Evolutionary conservation across 441 rosid species (phyloP).

Genomic region (Oxalis stricta): DNA sequence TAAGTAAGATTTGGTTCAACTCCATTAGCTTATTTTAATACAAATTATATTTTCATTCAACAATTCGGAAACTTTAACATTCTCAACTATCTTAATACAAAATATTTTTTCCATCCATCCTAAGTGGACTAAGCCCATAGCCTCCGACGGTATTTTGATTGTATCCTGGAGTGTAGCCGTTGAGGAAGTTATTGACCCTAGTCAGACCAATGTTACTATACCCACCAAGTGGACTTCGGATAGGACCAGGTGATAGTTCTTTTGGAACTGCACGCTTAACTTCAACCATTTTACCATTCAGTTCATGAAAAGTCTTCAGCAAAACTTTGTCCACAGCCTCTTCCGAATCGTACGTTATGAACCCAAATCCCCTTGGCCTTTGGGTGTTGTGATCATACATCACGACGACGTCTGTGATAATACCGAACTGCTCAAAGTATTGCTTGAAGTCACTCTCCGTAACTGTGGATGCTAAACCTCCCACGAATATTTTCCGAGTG

Average conservation of each 20-base stretch:
- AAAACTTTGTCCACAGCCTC: constrained; percentile 83
- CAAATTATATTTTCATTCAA: too few species aligned
- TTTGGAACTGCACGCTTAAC: constrained; percentile 88
- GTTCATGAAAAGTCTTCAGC: constrained; percentile 77
- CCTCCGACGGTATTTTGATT: constrained; percentile 62
- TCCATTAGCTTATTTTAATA: too few species aligned
- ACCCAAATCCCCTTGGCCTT: constrained; percentile 98
- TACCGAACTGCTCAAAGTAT: constrained; percentile 87
- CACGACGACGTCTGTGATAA: constrained; percentile 80
- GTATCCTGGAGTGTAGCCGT: constrained; percentile 81
- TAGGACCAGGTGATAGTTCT: constrained; percentile 79
- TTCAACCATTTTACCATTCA: constrained; percentile 87
- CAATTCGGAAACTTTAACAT: too few species aligned
- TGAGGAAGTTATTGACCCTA: constrained; percentile 61
- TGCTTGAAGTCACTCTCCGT: constrained; percentile 79
- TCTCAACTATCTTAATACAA: too few species aligned
- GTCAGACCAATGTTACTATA: constrained; percentile 61
- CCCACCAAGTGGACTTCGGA: constrained; percentile 71
- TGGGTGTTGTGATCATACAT: constrained; percentile 97
- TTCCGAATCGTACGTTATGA: constrained; percentile 83
- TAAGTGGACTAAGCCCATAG: constrained; percentile 66
- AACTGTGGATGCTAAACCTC: constrained; percentile 89
- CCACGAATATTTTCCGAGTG: constrained; percentile 85
- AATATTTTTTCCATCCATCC: constrained; percentile 87
- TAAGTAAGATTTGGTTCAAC: too few species aligned